Evolutionary conservation across 2,329 filamentous ascomycete genomes (phyloP).

Genomic region (Monilinia vaccinii-corymbosi): DNA sequence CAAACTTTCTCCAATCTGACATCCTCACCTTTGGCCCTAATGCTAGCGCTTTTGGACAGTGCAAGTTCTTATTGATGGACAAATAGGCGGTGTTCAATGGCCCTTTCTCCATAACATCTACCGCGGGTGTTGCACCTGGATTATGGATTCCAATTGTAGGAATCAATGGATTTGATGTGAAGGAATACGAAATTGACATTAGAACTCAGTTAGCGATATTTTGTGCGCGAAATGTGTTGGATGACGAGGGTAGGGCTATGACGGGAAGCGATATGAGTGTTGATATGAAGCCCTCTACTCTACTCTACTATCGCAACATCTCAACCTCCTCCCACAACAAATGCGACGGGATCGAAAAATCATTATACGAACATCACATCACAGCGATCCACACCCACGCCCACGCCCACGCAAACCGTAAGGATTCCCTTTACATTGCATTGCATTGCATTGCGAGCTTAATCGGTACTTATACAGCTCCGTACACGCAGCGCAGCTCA

Average conservation of each 20-base stretch:
- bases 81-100: slow-evolving; percentile 63
- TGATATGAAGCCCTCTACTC: background rate
- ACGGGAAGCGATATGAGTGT: slow-evolving; percentile 2
- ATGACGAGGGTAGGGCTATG: slow-evolving; percentile 16
- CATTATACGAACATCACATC: too few species aligned
- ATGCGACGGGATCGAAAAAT: background rate
- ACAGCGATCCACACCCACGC: too few species aligned
- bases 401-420: too few species aligned
- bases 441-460: too few species aligned
- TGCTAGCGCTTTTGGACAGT: slow-evolving; percentile 47
- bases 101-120: slow-evolving; percentile 73
- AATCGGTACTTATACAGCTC: too few species aligned
- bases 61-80: slow-evolving; percentile 61
- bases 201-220: slow-evolving; percentile 62
- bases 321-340: background rate
- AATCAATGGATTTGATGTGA: slow-evolving; percentile 65
- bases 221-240: slow-evolving; percentile 56
- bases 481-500: too few species aligned
- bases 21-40: slow-evolving; percentile 45
- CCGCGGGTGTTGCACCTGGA: slow-evolving; percentile 64
- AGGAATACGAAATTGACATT: slow-evolving; percentile 71
- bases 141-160: slow-evolving; percentile 70
- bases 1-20: slow-evolving; percentile 57
- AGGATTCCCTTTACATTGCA: too few species aligned
- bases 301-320: background rate